Base-by-base conservation (phyloP, 176 grass and related monocot species). In the Rhynchospora breviuscula region DNA sequence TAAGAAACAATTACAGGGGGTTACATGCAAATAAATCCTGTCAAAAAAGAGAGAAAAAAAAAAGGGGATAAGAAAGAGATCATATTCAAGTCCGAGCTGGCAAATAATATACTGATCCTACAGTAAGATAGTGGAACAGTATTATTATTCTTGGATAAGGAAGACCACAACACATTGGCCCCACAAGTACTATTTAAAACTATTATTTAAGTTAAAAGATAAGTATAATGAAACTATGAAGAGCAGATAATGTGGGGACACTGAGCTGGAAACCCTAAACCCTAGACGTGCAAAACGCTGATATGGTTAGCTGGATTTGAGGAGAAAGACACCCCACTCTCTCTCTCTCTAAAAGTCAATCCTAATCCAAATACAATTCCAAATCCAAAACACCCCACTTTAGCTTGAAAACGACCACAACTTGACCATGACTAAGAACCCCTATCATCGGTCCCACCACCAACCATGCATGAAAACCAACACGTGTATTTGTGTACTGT, bases 241-340 rank as follows among this genome's bases (percentile, higher is more conserved):
- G 51, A 57, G 72, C 54, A 77, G 49, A 77, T 77, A 77, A 77
- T 77, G 48, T 52, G 22, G 9, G 72, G 72, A 15, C 72, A 52
- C 72, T 77, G 72, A 77, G 49, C 48, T 77, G 72, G 72, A 77
- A 54, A 77, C 23, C 48, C 72, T 31, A 77, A 77, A 75, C 53
- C 78, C 7, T 49, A 48, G 67, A 88, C 22, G 40, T 63, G 49
- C 78, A 51, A 83, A 86, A 86, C 53, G 83, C 65, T 88, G 62
- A 66, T 46, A 82, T 64, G 19, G 58, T 64, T 82, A 86, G 69
- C 79, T 88, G 83, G 81, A 91, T 68, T 85, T 80, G 79, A 86
- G 23, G 11, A 82, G 23, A 59, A 88, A 22, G 25, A 78, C 25
- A 78, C 51, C 73, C 49, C 73, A 56, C 49, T 57, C 46, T 76